These are phyloP conservation scores for Fusarium bactridioides DNA, from an alignment of 2,329 filamentous ascomycete genomes.

Conservation along the genomic window DNA sequence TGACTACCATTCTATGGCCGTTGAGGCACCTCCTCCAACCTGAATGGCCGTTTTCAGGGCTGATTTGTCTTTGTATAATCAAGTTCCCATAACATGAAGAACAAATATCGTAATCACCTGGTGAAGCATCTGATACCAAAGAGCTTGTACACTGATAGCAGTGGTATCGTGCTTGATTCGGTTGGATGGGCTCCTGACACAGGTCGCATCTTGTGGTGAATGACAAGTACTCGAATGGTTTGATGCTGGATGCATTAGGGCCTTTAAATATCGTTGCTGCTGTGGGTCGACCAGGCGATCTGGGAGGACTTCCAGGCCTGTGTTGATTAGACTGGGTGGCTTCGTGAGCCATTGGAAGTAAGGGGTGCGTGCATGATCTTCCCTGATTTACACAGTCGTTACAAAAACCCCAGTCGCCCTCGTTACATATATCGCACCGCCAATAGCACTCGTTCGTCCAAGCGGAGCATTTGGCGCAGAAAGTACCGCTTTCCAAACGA, in stretches of 20 bases:
- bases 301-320: slow-evolving; percentile 51
- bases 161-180: slow-evolving; percentile 76
- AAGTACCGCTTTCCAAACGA: slow-evolving; percentile 79
- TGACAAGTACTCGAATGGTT: slow-evolving; percentile 71
- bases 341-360: slow-evolving; percentile 78
- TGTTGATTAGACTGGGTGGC: slow-evolving; percentile 44
- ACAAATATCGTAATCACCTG: slow-evolving; percentile 90
- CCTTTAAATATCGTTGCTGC: slow-evolving; percentile 59
- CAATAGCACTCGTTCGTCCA: slow-evolving; percentile 87
- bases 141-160: slow-evolving; percentile 75
- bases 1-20: slow-evolving; percentile 84
- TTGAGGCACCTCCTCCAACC: slow-evolving; percentile 86
- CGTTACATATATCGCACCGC: slow-evolving; percentile 87
- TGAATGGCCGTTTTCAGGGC: slow-evolving; percentile 75
- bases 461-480: slow-evolving; percentile 78
- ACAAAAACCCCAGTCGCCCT: slow-evolving; percentile 95
- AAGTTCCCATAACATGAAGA: slow-evolving; percentile 77
- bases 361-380: slow-evolving; percentile 79
- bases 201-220: slow-evolving; percentile 82
- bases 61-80: slow-evolving; percentile 69
- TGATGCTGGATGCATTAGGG: slow-evolving; percentile 55
- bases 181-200: slow-evolving; percentile 76
- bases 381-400: slow-evolving; percentile 86
- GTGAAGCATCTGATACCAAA: slow-evolving; percentile 54
- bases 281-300: slow-evolving; percentile 55